phyloP scores from a whole-genome alignment of 2,329 filamentous ascomycete species.

The Cryphonectria parasitica region DNA sequence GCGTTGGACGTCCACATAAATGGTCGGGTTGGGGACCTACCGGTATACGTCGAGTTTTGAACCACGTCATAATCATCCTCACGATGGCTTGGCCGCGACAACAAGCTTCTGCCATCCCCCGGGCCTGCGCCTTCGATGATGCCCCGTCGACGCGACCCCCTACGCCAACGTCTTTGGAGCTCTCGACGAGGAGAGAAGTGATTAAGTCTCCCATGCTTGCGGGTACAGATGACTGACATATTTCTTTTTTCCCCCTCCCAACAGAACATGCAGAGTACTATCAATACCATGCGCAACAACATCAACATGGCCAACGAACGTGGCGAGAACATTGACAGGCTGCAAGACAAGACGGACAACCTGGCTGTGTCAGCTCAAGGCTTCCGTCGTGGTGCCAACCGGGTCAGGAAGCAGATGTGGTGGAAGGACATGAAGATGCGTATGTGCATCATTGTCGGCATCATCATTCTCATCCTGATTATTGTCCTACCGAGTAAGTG shows the following conservation, averaged over 20 bases:
- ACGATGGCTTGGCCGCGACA: not conserved
- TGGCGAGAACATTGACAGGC: constrained; percentile 83
- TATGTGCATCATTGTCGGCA: constrained; percentile 89
- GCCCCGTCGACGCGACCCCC: not conserved
- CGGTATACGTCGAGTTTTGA: constrained; percentile 1
- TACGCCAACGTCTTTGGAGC: constrained; percentile 1
- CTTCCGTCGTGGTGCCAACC: constrained; percentile 94
- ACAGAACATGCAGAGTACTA: constrained; percentile 97
- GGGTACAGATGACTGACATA: constrained; percentile 15
- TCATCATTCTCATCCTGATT: constrained; percentile 88
- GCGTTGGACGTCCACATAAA: not conserved
- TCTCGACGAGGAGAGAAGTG: constrained; percentile 7
- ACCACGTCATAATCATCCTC: not conserved
- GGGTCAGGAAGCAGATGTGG: constrained; percentile 98
- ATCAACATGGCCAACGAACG: constrained; percentile 96
- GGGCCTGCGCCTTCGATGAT: not conserved
- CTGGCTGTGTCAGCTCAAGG: constrained; percentile 90
- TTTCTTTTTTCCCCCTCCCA: not conserved
- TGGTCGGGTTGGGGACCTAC: not conserved
- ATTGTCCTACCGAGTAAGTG: constrained; percentile 92
- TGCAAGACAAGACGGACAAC: constrained; percentile 95
- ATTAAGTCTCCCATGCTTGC: not conserved
- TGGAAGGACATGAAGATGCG: constrained; percentile 99
- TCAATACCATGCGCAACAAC: constrained; percentile 95
- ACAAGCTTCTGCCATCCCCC: not conserved